Base-by-base conservation (phyloP, 805 yeast species). In the Crinitomyces ghanaensis region DNA sequence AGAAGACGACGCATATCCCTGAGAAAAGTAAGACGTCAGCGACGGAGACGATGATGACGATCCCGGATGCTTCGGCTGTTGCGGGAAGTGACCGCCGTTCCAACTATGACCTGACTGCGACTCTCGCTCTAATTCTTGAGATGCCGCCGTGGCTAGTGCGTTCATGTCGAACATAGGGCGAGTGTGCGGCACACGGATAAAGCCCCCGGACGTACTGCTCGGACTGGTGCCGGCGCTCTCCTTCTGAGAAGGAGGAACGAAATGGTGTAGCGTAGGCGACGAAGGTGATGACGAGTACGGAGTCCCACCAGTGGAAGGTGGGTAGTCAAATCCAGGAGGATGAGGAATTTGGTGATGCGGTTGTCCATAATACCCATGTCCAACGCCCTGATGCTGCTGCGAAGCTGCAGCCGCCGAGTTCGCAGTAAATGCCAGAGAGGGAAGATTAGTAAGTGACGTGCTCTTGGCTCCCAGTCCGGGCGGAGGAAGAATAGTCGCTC, bases 121-220 rank as follows among this genome's bases (percentile, higher is more conserved):
- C 30, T 56, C 60, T 2, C 57, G 54, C 47, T 63, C 67, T n/a
- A 62, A 55, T 35, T 60, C 59, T 37, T 63, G 65, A 5, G 66
- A 52, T 2, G 67, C 67, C 2, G 67, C 68, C 2, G 62, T 54
- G 6, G 68, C 67, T 31, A 62, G 47, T 19, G 60, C 51, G 40
- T 62, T 58, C 51, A 62, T 60, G 36, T 62, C 66, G 33, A 51
- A 53, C 20, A 47, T 48, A 29, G 36, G 37, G 16, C 44, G 32
- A 16, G 46, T 38, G 25, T 34, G 43, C 19, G 51, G 50, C 24
- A 43, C 49, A n/a, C 44, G 42, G 22, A 37, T 39, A 34, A 46
- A 46, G 27, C 34, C 26, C 23, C 40, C 40, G 18, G 38, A 18
- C 30, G 24, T 24, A 9, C 20, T 5, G 24, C 29, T 12, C 4